Evolutionary conservation across 2,329 filamentous ascomycete species (phyloP), one percentile per base, ranked within the genome.

Genomic region (Pseudogymnoascus sp.): DNA sequence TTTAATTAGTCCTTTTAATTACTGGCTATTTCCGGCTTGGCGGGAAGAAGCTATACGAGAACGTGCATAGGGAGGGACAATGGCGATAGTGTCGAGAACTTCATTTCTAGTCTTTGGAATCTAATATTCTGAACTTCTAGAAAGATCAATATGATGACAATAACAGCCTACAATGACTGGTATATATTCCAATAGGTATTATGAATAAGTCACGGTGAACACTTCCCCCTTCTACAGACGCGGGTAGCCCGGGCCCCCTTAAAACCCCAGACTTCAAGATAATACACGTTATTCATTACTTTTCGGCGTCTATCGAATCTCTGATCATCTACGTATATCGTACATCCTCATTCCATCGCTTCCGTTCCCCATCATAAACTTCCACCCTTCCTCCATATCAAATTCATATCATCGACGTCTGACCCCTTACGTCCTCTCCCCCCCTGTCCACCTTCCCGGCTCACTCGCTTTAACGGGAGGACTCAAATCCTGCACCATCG

Each of bases 381-480:
- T 18, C n/a, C 8, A 4, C 25, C 45, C 9, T 9, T 18, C 45
- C 25, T 7, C 37, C 14, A 28, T 49, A 28, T 49, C 43, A 28
- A 49, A 28, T 28, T 49, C 3, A 3, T 14, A 28, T 21, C 28
- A 25, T 7, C 40, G 18, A 43, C 16, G 3, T 21, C 38, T 11
- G 18, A 21, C 16, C 25, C 25, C 45, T 31, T 16, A 55, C 45
- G 33, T 12, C 45, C 25, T 28, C 49, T 33, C n/a, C 2, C 28
- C 31, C 28, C 49, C 49, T 4, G 49, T 16, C 49, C 49, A 55
- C 28, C 49, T 55, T 18, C 49, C 49, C 2, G 49, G 49, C 49
- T 55, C 49, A 18, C 58, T 60, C n/a, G 33, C n/a, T 75, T 89
- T 86, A 67, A 84, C 77, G 1, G 85, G 86, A 23, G 86, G 85